A percentile compares a stretch with the other conserved stretches of the same genome.
These are phyloP conservation scores for Neobulgaria alba DNA, from an alignment of 2,329 filamentous ascomycete species.

Conservation along the genomic window DNA sequence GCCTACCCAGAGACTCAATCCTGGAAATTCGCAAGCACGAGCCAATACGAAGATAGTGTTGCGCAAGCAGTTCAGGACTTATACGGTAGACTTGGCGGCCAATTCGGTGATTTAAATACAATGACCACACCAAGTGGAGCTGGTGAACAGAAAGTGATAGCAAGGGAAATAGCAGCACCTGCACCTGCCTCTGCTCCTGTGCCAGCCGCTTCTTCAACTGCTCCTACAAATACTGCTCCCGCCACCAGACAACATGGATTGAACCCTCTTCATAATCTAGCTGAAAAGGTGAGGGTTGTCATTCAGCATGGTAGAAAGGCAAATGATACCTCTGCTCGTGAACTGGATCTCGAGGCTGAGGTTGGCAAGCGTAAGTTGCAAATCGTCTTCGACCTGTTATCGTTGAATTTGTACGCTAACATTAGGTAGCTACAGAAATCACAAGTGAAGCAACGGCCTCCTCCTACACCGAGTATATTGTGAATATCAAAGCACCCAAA, in stretches of 20 bases:
- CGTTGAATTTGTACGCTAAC: neutral
- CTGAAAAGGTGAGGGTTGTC: slow-evolving; percentile 3
- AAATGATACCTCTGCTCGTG: slow-evolving; percentile 1
- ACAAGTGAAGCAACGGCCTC: slow-evolving; percentile 2
- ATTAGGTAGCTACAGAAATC: neutral
- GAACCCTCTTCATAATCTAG: slow-evolving; percentile 6
- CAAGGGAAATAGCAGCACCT: neutral
- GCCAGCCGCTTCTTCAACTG: neutral
- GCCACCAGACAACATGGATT: neutral
- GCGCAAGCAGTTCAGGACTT: slow-evolving; percentile 11
- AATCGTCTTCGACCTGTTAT: neutral
- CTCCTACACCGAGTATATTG: slow-evolving; percentile 29
- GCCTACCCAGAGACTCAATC: slow-evolving; percentile 57
- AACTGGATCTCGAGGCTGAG: slow-evolving; percentile 18
- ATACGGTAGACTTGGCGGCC: slow-evolving; percentile 14
- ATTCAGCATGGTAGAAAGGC: slow-evolving; percentile 1
- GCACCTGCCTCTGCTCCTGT: slow-evolving; percentile 3
- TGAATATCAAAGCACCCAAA: slow-evolving; percentile 30
- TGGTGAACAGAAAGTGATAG: neutral
- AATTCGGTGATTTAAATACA: neutral
- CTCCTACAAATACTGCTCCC: neutral
- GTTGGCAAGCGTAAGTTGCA: slow-evolving; percentile 16
- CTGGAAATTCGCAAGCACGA: slow-evolving; percentile 13
- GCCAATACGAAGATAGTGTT: slow-evolving; percentile 15
- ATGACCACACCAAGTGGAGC: neutral